Percentiles rank a stretch among this genome's conserved stretches.
These are phyloP conservation scores for Miamiensis avidus DNA, from an alignment of 169 alveolate species.

Conservation along the genomic window DNA sequence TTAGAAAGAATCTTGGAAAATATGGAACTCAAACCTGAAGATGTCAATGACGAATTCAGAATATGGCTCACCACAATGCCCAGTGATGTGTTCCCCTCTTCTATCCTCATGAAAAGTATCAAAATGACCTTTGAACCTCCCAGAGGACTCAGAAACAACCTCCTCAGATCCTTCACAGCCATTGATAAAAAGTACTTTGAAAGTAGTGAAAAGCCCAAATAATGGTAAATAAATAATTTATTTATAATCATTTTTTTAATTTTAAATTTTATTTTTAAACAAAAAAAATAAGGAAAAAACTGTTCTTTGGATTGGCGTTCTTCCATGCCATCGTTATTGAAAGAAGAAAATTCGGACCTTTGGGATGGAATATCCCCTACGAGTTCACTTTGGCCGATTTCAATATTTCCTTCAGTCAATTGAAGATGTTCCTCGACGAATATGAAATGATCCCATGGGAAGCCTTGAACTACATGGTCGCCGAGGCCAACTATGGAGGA, in stretches of 20 bases:
- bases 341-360: constrained; percentile 89
- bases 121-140: constrained; percentile 95
- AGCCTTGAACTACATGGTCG: constrained; percentile 86
- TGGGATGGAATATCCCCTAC: constrained; percentile 92
- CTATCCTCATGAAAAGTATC: constrained; percentile 88
- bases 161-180: constrained; percentile 76
- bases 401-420: constrained; percentile 84
- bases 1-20: constrained; percentile 76
- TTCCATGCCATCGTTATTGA: constrained; percentile 87
- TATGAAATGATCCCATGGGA: constrained; percentile 87
- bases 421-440: constrained; percentile 86
- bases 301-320: constrained; percentile 83
- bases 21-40: constrained; percentile 70
- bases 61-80: constrained; percentile 93
- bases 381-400: constrained; percentile 86
- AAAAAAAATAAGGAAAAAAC: constrained; percentile 49
- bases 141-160: constrained; percentile 91
- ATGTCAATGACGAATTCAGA: constrained; percentile 77
- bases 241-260: no score
- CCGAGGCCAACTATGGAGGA: constrained; percentile 91
- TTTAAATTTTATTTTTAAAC: constrained; percentile 22
- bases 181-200: constrained; percentile 72
- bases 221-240: no score
- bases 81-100: constrained; percentile 79
- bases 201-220: constrained; percentile 60